Base-by-base conservation (phyloP, 495 filamentous ascomycete genomes). In the Jackrogersella minutella region DNA sequence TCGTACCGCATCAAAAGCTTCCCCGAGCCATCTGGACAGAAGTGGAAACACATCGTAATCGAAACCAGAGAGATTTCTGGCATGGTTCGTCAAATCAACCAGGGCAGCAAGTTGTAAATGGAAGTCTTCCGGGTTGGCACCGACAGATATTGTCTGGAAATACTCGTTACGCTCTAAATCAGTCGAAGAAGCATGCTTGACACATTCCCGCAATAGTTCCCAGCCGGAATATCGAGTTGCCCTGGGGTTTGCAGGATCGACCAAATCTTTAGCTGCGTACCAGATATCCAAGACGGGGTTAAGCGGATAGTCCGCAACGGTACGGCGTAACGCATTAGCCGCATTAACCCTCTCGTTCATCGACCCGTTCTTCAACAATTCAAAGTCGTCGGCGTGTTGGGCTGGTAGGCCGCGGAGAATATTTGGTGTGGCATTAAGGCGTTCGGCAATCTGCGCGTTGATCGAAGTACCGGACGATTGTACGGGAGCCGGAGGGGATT, bases 141-240 rank as follows among this genome's bases (percentile, higher is more conserved):
- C 74, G 7, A 74, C 76, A 8, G 84, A 80, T 41, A 90, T 80
- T 3, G 86, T 84, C 28, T 84, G 75, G 69, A 89, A 92, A 68
- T 88, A 87, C 58, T 87, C 82, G 41, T 81, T 77, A 24, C 89
- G 83, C 71, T 92, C 89, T 11, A 87, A 77, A 39, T 89, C 82
- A 16, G 85, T 87, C 5, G 88, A 82, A 9, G 84, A 78, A 9
- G 81, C 68, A 63, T 89, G 80, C 56, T 85, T 82, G 39, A 85
- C 86, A 70, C 88, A 92, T 67, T 87, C 84, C 39, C 79, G 82
- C 14, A 92, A 77, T 10, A 92, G 82, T 55, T 83, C 84, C 78
- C 86, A 90, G 9, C 83, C 89, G 7, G 82, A 81, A 52, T 77
- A 70, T 11, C 87, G 81, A 60, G 83, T 84, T 34, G 83, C 78